Conservation (phyloP, 1,284 basidiomycete species). For the Marasmius fiardii region DNA sequence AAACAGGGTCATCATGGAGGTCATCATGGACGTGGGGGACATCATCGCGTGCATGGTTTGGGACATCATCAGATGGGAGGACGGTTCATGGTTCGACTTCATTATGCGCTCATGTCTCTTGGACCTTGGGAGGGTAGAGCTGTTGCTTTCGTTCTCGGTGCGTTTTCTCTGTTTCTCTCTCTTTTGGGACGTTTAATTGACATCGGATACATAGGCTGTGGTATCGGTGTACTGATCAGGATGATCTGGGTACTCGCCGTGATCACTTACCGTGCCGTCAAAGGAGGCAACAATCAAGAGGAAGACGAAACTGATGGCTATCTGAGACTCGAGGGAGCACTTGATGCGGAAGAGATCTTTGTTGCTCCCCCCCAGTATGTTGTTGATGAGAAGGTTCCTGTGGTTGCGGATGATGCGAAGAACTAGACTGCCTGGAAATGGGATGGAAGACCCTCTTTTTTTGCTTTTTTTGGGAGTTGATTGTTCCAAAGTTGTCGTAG, state of each 20-base stretch:
- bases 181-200: too few species aligned
- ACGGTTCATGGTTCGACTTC: conserved; percentile 56
- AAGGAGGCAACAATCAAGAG: conserved; percentile 36
- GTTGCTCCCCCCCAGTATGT: conserved; percentile 49
- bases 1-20: too few species aligned
- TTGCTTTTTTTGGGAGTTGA: too few species aligned
- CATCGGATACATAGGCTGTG: too few species aligned
- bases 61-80: neutral
- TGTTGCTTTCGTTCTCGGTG: conserved; percentile 77
- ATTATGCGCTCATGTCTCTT: conserved; percentile 60
- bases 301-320: conserved; percentile 33
- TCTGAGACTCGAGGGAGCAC: conserved; percentile 11
- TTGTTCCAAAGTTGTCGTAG: too few species aligned
- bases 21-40: too few species aligned
- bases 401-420: conserved; percentile 6
- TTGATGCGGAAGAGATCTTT: conserved; percentile 31
- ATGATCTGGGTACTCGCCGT: conserved; percentile 73
- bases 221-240: conserved; percentile 72
- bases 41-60: conserved; percentile 12
- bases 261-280: conserved; percentile 52
- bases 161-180: conserved; percentile 20
- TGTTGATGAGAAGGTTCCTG: conserved; percentile 25
- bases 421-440: neutral
- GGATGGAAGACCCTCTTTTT: too few species aligned
- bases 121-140: conserved; percentile 79